phyloP scores from a whole-genome alignment of 768 basidiomycete genomes.

The Rossbeevera mucosa region DNA sequence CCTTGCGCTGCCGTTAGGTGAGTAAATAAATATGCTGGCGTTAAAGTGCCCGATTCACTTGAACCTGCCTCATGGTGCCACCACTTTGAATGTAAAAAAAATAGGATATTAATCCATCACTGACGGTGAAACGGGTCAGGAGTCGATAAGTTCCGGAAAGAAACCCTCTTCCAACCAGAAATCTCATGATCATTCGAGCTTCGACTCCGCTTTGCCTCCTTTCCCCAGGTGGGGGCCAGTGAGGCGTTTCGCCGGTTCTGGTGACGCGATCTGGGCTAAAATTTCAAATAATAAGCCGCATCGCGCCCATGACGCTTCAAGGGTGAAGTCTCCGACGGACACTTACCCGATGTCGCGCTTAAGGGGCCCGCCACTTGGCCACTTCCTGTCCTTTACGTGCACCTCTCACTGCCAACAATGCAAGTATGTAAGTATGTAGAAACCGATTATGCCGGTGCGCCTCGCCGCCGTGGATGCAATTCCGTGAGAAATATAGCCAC shows the following conservation, averaged over 20 bases:
- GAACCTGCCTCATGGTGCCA: not conserved
- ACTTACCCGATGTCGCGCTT: not conserved
- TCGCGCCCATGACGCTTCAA: not conserved
- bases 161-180: not conserved
- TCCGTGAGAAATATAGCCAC: not conserved
- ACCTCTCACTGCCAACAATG: not conserved
- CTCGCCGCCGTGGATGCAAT: not conserved
- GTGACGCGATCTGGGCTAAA: not conserved
- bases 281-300: not conserved
- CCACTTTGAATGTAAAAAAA: not conserved
- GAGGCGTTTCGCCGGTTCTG: not conserved
- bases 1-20: constrained; percentile 19
- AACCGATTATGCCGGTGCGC: not conserved
- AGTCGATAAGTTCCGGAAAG: not conserved
- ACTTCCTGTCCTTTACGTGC: not conserved
- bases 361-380: not conserved
- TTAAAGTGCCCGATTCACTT: not conserved
- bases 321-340: constrained; percentile 1
- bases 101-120: not conserved
- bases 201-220: not conserved
- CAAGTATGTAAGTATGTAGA: not conserved
- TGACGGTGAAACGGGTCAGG: constrained; percentile 7
- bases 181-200: not conserved
- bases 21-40: not conserved
- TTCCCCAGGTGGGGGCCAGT: not conserved